Evolutionary conservation across 805 yeast species (phyloP).

Genomic region (Suhomyces tanzawaensis): DNA sequence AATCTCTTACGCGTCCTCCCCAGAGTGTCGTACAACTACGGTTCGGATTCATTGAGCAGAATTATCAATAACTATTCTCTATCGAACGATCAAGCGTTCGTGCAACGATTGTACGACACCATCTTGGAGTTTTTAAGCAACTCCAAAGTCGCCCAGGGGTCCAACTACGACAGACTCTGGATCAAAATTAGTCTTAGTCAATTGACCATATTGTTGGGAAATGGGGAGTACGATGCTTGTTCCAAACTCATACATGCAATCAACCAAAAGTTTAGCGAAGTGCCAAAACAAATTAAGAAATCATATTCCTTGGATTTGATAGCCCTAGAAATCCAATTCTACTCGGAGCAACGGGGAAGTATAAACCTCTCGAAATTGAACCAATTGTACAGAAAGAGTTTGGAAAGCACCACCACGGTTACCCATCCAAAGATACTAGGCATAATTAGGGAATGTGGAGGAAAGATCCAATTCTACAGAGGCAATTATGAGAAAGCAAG

Average conservation of each 20-base stretch:
- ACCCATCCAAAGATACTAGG: constrained; percentile 78
- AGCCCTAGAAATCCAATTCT: constrained; percentile 61
- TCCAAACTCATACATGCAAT: constrained; percentile 31
- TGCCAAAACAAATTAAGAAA: constrained; percentile 45
- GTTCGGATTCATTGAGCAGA: constrained; percentile 38
- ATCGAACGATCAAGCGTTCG: constrained; percentile 26
- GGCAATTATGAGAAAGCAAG: constrained; percentile 59
- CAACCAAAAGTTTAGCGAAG: constrained; percentile 34
- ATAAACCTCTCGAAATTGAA: constrained; percentile 37
- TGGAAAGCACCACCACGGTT: constrained; percentile 53
- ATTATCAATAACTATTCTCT: constrained; percentile 34
- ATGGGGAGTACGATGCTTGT: constrained; percentile 33
- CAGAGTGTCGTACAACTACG: constrained; percentile 33
- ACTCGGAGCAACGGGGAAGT: constrained; percentile 30
- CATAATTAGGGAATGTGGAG: constrained; percentile 74
- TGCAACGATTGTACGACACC: constrained; percentile 28
- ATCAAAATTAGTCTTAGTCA: constrained; percentile 48
- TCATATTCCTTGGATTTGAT: constrained; percentile 59
- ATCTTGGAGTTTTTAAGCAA: constrained; percentile 25
- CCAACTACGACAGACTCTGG: constrained; percentile 24
- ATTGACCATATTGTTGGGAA: constrained; percentile 34
- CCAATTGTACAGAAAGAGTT: constrained; percentile 46
- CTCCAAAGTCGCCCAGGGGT: constrained; percentile 2
- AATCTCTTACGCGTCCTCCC: constrained; percentile 22
- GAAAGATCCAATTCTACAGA: constrained; percentile 59